phyloP scores from a whole-genome alignment of 305 asterid species.

The Solanum hybrid region DNA sequence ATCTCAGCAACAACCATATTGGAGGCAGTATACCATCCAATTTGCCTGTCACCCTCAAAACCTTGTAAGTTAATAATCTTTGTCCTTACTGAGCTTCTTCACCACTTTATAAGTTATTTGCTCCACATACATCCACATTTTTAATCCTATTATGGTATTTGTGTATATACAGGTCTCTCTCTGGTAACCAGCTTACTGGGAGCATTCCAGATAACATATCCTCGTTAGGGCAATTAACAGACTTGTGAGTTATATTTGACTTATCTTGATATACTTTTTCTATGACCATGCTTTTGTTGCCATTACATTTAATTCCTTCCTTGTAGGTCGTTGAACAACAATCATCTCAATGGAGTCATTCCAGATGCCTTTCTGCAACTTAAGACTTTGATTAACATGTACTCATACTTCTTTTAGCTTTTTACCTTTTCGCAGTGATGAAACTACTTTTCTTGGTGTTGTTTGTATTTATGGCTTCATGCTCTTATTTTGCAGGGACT shows the following conservation, averaged over 20 bases:
- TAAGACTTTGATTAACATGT: conserved; percentile 45
- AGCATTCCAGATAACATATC: conserved; percentile 50
- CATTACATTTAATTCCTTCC: conserved; percentile 9
- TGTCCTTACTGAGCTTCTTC: background rate
- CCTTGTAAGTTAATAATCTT: conserved; percentile 40
- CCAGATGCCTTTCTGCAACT: conserved; percentile 77
- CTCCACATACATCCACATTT: background rate
- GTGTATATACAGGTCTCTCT: conserved; percentile 35
- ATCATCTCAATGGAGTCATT: conserved; percentile 56
- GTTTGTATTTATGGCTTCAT: background rate
- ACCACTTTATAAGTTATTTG: background rate
- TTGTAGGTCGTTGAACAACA: conserved; percentile 55
- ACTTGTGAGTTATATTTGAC: conserved; percentile 43
- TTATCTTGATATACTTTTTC: background rate
- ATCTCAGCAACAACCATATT: conserved; percentile 76
- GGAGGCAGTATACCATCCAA: conserved; percentile 69
- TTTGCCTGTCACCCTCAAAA: conserved; percentile 60
- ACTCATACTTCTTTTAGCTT: conserved; percentile 14
- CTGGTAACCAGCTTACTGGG: conserved; percentile 65
- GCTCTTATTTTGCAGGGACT: conserved; percentile 46
- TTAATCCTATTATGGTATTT: background rate
- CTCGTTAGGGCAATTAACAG: conserved; percentile 43
- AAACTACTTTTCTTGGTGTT: background rate
- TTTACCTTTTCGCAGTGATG: background rate
- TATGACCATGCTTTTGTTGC: background rate